These are phyloP conservation scores for Quercus aquifolioides DNA, from an alignment of 306 rosid species.

Conservation along the genomic window DNA sequence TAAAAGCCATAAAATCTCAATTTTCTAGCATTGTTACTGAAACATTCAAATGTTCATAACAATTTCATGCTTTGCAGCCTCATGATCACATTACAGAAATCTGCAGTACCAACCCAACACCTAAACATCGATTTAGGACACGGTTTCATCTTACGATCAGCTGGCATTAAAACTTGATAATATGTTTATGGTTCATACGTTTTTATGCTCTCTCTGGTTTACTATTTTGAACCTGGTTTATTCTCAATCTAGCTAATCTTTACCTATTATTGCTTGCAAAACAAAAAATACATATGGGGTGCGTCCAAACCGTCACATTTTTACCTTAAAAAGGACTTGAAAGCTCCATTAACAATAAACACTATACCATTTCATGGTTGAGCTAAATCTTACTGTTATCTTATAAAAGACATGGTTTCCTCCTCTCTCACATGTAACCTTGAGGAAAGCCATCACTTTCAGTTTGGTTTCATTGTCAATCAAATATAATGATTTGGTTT, in stretches of 20 bases:
- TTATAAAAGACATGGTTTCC: neutral
- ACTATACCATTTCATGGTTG: neutral
- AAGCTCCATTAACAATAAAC: neutral
- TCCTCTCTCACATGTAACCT: neutral
- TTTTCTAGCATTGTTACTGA: neutral
- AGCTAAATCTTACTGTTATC: neutral
- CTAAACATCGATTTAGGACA: neutral
- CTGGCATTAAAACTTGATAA: neutral
- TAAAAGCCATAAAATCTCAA: neutral
- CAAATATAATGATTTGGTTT: neutral
- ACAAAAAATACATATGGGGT: neutral
- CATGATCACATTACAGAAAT: neutral
- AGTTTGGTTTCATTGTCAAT: neutral
- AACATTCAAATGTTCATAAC: neutral
- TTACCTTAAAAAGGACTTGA: neutral
- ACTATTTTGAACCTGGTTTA: neutral
- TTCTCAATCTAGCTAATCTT: neutral
- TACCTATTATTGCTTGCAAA: neutral
- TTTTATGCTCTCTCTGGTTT: neutral
- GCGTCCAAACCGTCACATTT: neutral
- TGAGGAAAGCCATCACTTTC: conserved; percentile 4
- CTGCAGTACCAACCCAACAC: neutral
- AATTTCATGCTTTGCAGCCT: neutral
- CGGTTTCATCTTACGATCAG: neutral
- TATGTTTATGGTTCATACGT: neutral